phyloP scores from a whole-genome alignment of 1,284 basidiomycete genomes.

The Cutaneotrichosporon cavernicola region DNA sequence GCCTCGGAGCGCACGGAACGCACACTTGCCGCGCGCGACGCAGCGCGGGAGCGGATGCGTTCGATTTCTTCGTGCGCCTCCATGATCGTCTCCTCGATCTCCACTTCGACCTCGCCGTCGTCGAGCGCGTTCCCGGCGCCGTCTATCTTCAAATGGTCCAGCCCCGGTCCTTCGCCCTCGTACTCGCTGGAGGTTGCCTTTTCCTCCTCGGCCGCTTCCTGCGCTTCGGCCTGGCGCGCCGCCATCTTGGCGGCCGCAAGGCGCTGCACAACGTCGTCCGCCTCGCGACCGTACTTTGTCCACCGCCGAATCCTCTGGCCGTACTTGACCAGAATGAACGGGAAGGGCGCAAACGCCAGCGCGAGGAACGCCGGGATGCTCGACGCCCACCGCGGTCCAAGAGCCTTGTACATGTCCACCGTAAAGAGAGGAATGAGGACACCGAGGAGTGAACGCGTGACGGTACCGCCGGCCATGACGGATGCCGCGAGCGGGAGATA shows the following conservation, averaged over 20 bases:
- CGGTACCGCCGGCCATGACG: conserved; percentile 67
- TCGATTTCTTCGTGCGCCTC: neutral
- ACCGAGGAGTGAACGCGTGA: conserved; percentile 64
- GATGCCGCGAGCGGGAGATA: conserved; percentile 58
- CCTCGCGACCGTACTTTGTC: conserved; percentile 30
- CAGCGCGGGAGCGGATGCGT: neutral
- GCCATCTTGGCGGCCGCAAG: conserved; percentile 4
- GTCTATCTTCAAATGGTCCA: neutral
- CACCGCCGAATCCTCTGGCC: conserved; percentile 26
- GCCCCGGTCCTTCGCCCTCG: neutral
- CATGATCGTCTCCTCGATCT: conserved; percentile 2
- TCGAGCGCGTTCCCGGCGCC: neutral
- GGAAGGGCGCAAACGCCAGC: conserved; percentile 60
- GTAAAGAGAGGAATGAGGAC: conserved; percentile 61
- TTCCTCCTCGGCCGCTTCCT: too few relatives aligned
- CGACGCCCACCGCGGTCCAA: conserved; percentile 63
- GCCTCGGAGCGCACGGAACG: neutral
- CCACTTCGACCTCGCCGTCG: conserved; percentile 2
- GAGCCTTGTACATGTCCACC: conserved; percentile 59
- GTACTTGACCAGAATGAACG: conserved; percentile 40
- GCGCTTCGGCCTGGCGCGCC: neutral
- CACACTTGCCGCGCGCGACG: neutral
- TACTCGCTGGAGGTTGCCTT: neutral
- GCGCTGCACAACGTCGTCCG: conserved; percentile 18
- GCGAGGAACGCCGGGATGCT: conserved; percentile 62